Evolutionary conservation across 164 flowering plant species (phyloP).

Genomic region (Umbilicus rupestris): DNA sequence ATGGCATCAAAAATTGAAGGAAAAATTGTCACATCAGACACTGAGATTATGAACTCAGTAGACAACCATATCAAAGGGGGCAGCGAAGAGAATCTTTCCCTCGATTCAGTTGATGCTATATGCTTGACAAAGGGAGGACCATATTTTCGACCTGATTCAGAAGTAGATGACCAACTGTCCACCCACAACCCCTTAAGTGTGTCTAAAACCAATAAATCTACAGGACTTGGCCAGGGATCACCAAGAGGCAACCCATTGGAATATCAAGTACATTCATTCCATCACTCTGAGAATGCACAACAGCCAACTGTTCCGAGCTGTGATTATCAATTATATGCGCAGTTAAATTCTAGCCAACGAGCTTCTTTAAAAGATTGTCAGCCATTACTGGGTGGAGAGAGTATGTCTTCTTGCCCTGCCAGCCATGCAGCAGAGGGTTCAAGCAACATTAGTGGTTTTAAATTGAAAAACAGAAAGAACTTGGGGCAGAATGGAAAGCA

Average conservation of each 20-base stretch:
- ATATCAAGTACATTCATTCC: too few relatives aligned
- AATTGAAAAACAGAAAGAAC: too few relatives aligned
- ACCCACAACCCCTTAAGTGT: slow-evolving; percentile 9
- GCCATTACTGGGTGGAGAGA: too few relatives aligned
- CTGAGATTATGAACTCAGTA: slow-evolving; percentile 14
- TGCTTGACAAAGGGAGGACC: slow-evolving; percentile 27
- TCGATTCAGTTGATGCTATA: slow-evolving; percentile 27
- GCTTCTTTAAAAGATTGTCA: too few relatives aligned
- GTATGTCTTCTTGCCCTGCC: too few relatives aligned
- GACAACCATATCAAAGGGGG: slow-evolving; percentile 17
- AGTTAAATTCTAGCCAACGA: too few relatives aligned
- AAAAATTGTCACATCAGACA: slow-evolving; percentile 9
- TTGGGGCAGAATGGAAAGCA: too few relatives aligned
- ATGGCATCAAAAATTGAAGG: slow-evolving; percentile 10
- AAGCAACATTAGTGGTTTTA: too few relatives aligned
- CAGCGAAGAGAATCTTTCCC: slow-evolving; percentile 41
- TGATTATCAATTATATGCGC: too few relatives aligned
- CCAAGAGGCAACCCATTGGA: slow-evolving; percentile 9
- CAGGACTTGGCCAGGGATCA: background rate
- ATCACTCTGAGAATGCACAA: too few relatives aligned
- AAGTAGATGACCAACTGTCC: slow-evolving; percentile 29
- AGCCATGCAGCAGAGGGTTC: too few relatives aligned
- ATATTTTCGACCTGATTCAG: slow-evolving; percentile 44
- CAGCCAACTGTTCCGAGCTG: too few relatives aligned
- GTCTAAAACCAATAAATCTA: slow-evolving; percentile 4